Conservation (phyloP, 352 stramenopile genomes). For the Globisporangium cylindrosporum region DNA sequence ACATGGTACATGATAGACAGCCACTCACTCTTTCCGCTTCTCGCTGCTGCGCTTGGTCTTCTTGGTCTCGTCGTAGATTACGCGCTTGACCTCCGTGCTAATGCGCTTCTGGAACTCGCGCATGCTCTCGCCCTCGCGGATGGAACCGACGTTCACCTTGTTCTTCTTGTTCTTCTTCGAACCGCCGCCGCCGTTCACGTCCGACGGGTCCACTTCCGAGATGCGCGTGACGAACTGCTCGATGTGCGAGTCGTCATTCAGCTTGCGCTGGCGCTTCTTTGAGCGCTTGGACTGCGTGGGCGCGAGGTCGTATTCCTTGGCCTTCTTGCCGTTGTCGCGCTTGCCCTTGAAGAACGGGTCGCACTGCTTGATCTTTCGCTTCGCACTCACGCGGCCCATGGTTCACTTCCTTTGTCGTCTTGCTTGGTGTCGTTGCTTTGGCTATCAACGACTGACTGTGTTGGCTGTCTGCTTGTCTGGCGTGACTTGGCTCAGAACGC, state of each 20-base stretch:
- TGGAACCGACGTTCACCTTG: conserved; percentile 55
- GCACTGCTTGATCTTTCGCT: conserved; percentile 86
- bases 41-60: conserved; percentile 64
- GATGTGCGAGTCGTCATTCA: conserved; percentile 53
- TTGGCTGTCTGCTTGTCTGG: conserved; percentile 1
- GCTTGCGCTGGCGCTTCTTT: conserved; percentile 79
- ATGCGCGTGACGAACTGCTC: conserved; percentile 62
- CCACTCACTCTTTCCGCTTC: conserved; percentile 65
- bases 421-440: neutral
- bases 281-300: conserved; percentile 70
- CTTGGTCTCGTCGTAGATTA: conserved; percentile 84
- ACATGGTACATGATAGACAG: conserved; percentile 5
- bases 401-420: neutral
- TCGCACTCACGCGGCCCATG: conserved; percentile 70
- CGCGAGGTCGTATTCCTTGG: conserved; percentile 62
- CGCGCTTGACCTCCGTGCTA: conserved; percentile 75
- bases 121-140: conserved; percentile 71
- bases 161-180: conserved; percentile 40
- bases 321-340: conserved; percentile 68
- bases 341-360: conserved; percentile 87
- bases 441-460: neutral
- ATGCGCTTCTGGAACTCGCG: conserved; percentile 85
- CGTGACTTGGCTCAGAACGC: neutral
- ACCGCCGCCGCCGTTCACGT: conserved; percentile 1
- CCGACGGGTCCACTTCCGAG: conserved; percentile 29